These are phyloP conservation scores for Malassezia obtusa DNA, from an alignment of 1,284 basidiomycete genomes.

Conservation along the genomic window DNA sequence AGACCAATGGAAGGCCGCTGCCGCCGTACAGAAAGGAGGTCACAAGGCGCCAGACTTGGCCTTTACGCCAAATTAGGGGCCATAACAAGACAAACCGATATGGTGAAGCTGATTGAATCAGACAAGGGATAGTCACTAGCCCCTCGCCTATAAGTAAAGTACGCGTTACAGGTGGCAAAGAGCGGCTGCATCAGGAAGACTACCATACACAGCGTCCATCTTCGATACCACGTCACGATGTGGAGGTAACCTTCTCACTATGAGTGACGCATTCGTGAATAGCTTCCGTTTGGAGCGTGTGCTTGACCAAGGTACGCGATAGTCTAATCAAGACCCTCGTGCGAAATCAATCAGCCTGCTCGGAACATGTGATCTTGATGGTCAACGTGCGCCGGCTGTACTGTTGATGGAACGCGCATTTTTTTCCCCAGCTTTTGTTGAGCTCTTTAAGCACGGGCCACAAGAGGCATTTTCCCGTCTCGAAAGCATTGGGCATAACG, in stretches of 20 bases:
- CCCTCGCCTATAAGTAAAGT: constrained; percentile 59
- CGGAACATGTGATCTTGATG: constrained; percentile 12
- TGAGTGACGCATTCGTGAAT: constrained; percentile 10
- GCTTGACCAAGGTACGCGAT: constrained; percentile 20
- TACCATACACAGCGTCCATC: constrained; percentile 14
- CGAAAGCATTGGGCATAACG: constrained; percentile 34
- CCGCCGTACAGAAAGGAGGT: constrained; percentile 67
- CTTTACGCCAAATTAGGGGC: constrained; percentile 50
- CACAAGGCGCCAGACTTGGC: constrained; percentile 65
- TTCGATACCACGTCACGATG: not conserved
- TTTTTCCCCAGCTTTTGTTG: constrained; percentile 26
- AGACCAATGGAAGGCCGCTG: constrained; percentile 28
- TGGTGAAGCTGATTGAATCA: constrained; percentile 56
- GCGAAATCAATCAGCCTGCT: constrained; percentile 22
- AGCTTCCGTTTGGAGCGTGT: constrained; percentile 30
- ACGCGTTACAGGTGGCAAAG: constrained; percentile 76
- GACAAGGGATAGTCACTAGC: constrained; percentile 57
- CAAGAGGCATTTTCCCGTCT: constrained; percentile 16
- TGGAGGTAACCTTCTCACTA: not conserved
- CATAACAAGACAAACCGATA: constrained; percentile 58
- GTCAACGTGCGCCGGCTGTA: constrained; percentile 21
- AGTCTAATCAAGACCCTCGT: constrained; percentile 21
- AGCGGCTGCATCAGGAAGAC: constrained; percentile 35
- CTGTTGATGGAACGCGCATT: constrained; percentile 42
- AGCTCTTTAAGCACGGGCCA: not conserved